Percentiles rank a stretch among this genome's conserved stretches.
These are phyloP conservation scores for Mallotus repandus DNA, from an alignment of 441 rosid genomes.

Conservation along the genomic window DNA sequence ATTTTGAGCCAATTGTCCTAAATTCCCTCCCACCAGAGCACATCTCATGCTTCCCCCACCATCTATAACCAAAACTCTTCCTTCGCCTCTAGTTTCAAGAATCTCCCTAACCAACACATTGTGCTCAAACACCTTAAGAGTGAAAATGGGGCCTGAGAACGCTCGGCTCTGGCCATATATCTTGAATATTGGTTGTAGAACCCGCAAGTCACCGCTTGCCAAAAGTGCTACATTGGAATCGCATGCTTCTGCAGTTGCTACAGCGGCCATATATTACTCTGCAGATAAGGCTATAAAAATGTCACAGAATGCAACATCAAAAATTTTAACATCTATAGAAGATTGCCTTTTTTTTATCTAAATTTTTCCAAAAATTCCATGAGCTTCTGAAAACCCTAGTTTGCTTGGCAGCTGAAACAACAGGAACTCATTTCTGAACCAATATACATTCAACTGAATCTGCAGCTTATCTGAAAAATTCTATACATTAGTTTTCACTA, in stretches of 20 bases:
- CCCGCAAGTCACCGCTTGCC: conserved; percentile 65
- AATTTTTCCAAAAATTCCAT: too few relatives aligned
- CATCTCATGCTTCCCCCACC: conserved; percentile 89
- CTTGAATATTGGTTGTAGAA: conserved; percentile 64
- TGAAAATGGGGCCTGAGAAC: conserved; percentile 71
- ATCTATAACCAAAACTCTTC: conserved; percentile 72
- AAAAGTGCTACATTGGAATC: conserved; percentile 61
- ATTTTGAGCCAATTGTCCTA: conserved; percentile 66
- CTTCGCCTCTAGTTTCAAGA: conserved; percentile 72
- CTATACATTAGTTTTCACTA: too few relatives aligned
- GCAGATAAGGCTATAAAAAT: conserved; percentile 8
- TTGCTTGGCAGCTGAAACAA: neutral
- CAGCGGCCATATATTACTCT: conserved; percentile 44
- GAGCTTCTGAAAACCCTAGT: neutral
- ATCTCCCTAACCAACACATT: conserved; percentile 69
- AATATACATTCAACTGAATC: too few relatives aligned
- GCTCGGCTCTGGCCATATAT: conserved; percentile 60
- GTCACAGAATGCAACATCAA: neutral
- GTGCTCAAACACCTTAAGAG: conserved; percentile 81
- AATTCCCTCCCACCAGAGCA: conserved; percentile 76
- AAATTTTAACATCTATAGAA: too few relatives aligned
- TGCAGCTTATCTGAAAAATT: too few relatives aligned
- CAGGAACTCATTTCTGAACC: neutral
- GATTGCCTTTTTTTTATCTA: too few relatives aligned
- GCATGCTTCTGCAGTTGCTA: conserved; percentile 78